Evolutionary conservation across 371 early-diverging fungal genomes (phyloP), one percentile per base, ranked within the genome.

Genomic region (Smittium mucronatum): DNA sequence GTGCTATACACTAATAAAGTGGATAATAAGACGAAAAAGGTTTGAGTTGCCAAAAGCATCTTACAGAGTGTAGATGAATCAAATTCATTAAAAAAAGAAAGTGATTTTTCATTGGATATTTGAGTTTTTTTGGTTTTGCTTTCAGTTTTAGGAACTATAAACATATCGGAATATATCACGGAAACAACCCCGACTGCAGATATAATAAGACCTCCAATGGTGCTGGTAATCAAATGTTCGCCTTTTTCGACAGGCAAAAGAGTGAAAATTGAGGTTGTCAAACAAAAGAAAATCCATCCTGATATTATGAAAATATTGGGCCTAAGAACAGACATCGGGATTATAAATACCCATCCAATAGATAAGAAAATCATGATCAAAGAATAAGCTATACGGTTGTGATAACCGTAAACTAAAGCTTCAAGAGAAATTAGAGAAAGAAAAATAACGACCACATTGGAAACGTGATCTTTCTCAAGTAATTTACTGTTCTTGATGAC

Each of bases 181-280:
- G 84, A 81, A 2, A 75, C 68, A 33, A 82, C 58, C 17, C 84
- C 84, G 60, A 81, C 80, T 35, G 76, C 36, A 15, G 78, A 74
- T 67, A 83, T 73, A n/a, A 80, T 30, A 35, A 76, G 57, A 5
- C 84, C 84, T 36, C 84, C 84, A 25, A 75, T 74, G 28, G 80
- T 64, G 58, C 93, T 89, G 33, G 92, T 76, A 15, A 70, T 72
- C 60, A 89, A 77, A 70, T 89, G 84, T 70, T 91, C 90, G 28
- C 84, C 89, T 73, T 86, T 88, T 71, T 93, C 94, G 8, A 93
- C 93, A 0, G 94, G 93, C 35, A 94, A 79, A 64, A 93, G 74
- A 0, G 93, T 90, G 73, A 95, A 95, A 16, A 90, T 74, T 69
- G 92, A 88, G 0, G 89, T 90, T 61, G 80, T 75, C 1, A 88